Evolutionary conservation across 495 filamentous ascomycete genomes (phyloP).

Genomic region (Hypoxylon lenormandii): DNA sequence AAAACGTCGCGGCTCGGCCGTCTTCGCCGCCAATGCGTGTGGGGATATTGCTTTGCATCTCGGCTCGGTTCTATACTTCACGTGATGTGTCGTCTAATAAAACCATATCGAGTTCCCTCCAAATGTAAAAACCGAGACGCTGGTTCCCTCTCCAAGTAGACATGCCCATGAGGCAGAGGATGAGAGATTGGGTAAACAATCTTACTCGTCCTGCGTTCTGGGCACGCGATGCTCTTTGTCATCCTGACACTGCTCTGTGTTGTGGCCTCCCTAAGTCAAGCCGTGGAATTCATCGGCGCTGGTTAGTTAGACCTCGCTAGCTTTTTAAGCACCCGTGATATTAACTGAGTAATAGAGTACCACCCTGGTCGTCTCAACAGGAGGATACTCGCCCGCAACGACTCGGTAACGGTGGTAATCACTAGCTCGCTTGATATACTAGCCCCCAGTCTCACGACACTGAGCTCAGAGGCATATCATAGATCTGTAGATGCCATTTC

Average conservation of each 20-base stretch:
- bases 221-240: slow-evolving; percentile 40
- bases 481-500: slow-evolving; percentile 24
- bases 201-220: slow-evolving; percentile 30
- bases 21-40: slow-evolving; percentile 25
- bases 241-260: slow-evolving; percentile 35
- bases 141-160: slow-evolving; percentile 39
- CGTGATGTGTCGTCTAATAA: slow-evolving; percentile 42
- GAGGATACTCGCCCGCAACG: slow-evolving; percentile 33
- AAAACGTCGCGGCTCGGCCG: slow-evolving; percentile 40
- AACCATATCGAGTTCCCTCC: slow-evolving; percentile 33
- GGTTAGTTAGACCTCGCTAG: slow-evolving; percentile 31
- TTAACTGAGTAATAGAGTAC: slow-evolving; percentile 35
- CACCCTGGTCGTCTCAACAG: slow-evolving; percentile 30
- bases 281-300: slow-evolving; percentile 29
- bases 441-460: slow-evolving; percentile 21
- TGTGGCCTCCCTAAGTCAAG: slow-evolving; percentile 41
- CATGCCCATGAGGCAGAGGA: slow-evolving; percentile 43
- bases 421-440: slow-evolving; percentile 38
- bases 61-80: slow-evolving; percentile 33
- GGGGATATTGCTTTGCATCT: slow-evolving; percentile 32
- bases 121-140: slow-evolving; percentile 44
- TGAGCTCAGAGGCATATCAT: slow-evolving; percentile 25
- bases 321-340: slow-evolving; percentile 10
- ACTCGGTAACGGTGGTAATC: slow-evolving; percentile 29
- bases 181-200: slow-evolving; percentile 35